These are phyloP conservation scores for Eutrema japonicum DNA, from an alignment of 345 rosid species.

Conservation along the genomic window DNA sequence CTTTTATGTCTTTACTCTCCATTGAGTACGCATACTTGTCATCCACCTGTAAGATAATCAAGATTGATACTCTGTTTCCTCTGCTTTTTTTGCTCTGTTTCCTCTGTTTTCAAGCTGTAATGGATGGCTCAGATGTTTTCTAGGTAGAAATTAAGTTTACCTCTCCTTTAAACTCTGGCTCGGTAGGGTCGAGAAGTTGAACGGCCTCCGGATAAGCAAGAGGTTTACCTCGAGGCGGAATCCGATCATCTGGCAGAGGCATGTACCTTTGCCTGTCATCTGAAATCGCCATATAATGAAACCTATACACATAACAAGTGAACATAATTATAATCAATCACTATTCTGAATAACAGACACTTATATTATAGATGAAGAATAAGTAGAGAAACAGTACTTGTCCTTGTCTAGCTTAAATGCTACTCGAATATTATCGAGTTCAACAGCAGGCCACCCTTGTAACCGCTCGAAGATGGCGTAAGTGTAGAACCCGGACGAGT, in stretches of 20 bases:
- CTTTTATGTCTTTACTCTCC: conserved; percentile 63
- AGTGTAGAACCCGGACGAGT: conserved; percentile 80
- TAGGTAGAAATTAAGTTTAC: conserved; percentile 41
- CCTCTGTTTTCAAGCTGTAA: conserved; percentile 3
- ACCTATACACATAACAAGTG: conserved; percentile 48
- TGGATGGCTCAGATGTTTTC: background rate
- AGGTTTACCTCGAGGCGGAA: conserved; percentile 58
- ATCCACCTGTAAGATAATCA: conserved; percentile 61
- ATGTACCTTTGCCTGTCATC: conserved; percentile 79
- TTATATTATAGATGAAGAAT: background rate
- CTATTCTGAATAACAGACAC: background rate
- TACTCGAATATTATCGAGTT: conserved; percentile 72
- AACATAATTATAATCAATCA: background rate
- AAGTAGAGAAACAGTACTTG: conserved; percentile 47
- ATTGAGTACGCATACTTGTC: conserved; percentile 85
- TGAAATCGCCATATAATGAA: conserved; percentile 83
- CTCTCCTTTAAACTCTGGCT: conserved; percentile 81
- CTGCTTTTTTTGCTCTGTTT: conserved; percentile 13
- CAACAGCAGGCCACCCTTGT: conserved; percentile 82
- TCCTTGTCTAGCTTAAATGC: conserved; percentile 81
- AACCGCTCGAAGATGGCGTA: conserved; percentile 76
- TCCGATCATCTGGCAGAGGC: conserved; percentile 90
- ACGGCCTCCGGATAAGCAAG: conserved; percentile 90
- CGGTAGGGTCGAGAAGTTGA: conserved; percentile 67
- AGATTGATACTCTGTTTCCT: conserved; percentile 25